Percentiles rank a stretch among this genome's conserved stretches.
Evolutionary conservation across 1,139 yeast genomes (phyloP).

Genomic region (Pichia sp.): DNA sequence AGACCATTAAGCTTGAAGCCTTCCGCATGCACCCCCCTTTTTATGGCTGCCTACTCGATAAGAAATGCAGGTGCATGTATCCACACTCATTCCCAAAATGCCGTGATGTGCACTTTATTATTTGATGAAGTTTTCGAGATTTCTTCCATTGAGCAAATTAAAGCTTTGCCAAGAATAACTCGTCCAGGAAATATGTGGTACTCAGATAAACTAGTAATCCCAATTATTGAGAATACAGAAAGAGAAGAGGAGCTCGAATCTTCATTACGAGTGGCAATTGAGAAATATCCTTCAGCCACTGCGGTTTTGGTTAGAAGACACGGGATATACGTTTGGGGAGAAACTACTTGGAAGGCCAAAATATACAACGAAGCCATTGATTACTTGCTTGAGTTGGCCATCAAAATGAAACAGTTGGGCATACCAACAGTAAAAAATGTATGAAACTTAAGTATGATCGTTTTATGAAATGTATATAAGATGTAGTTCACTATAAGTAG

Average conservation of each 20-base stretch:
- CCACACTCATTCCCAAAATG: conserved; percentile 88
- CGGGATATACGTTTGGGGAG: conserved; percentile 96
- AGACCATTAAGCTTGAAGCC: conserved; percentile 71
- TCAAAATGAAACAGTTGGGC: conserved; percentile 67
- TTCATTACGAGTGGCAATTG: conserved; percentile 58
- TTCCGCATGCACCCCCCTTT: conserved; percentile 89
- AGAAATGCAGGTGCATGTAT: conserved; percentile 89
- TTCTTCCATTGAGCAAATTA: conserved; percentile 83
- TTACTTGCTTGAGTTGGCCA: conserved; percentile 77
- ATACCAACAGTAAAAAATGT: conserved; percentile 39
- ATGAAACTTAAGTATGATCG: conserved; percentile 4
- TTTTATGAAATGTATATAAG: background rate
- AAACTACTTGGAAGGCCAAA: conserved; percentile 87
- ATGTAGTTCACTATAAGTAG: background rate
- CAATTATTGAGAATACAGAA: conserved; percentile 87
- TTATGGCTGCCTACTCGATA: conserved; percentile 67
- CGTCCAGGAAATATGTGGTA: conserved; percentile 68
- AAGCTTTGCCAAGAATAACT: conserved; percentile 74
- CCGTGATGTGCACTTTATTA: conserved; percentile 74
- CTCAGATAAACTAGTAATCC: conserved; percentile 72
- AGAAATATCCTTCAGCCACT: conserved; percentile 65
- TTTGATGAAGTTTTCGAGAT: conserved; percentile 70
- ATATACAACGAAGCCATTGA: conserved; percentile 91
- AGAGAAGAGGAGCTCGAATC: conserved; percentile 83
- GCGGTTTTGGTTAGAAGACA: conserved; percentile 91